Evolutionary conservation across 1,139 yeast genomes (phyloP).

Genomic region (Hansenula anomala): DNA sequence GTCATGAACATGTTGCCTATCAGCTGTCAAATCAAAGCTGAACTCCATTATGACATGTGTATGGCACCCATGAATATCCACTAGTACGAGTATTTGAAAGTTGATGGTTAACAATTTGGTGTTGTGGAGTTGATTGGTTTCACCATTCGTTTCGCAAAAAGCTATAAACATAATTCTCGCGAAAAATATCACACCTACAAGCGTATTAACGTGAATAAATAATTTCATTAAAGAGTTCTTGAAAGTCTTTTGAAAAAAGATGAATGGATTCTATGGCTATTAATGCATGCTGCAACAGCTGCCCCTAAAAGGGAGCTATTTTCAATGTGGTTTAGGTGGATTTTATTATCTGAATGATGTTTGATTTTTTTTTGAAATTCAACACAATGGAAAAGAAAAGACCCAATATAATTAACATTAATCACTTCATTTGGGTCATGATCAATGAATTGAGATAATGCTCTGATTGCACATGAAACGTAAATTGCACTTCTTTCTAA

Average conservation of each 20-base stretch:
- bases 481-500: slow-evolving; percentile 24
- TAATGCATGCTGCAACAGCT: slow-evolving; percentile 19
- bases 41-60: slow-evolving; percentile 28
- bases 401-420: slow-evolving; percentile 28
- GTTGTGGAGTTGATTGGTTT: no score
- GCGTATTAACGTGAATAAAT: no score
- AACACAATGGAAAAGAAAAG: slow-evolving; percentile 24
- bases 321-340: slow-evolving; percentile 19
- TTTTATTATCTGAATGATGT: slow-evolving; percentile 10
- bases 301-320: slow-evolving; percentile 28
- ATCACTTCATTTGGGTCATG: background rate
- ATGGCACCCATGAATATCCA: background rate
- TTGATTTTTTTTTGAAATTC: slow-evolving; percentile 20
- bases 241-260: no score
- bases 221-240: no score
- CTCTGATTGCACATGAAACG: slow-evolving; percentile 19
- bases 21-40: slow-evolving; percentile 29
- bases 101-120: no score
- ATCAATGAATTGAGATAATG: slow-evolving; percentile 17
- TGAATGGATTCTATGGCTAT: background rate
- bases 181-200: no score
- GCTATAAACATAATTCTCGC: no score
- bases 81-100: no score
- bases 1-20: slow-evolving; percentile 29
- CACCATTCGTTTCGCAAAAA: background rate